Conservation (phyloP, 73 alveolate genomes). For the Breviolum minutum region DNA sequence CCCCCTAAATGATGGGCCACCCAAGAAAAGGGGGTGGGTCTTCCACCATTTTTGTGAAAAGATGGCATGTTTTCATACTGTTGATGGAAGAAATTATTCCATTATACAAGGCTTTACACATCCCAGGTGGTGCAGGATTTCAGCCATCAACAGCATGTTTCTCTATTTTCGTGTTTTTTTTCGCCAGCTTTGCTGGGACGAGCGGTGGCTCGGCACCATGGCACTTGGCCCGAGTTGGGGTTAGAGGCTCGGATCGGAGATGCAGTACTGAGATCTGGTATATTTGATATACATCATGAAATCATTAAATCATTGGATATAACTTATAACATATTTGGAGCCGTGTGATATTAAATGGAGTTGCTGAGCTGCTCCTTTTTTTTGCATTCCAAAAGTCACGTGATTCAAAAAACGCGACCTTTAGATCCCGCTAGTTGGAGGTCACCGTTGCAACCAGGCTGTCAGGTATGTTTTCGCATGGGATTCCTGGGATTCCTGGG, state of each 20-base stretch:
- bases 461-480: background rate
- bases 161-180: background rate
- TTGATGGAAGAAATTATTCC: background rate
- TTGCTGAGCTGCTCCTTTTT: background rate
- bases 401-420: background rate
- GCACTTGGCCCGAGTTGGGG: constrained; percentile 11
- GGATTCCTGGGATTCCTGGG: background rate
- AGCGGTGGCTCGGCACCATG: background rate
- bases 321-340: background rate
- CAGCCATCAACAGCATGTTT: background rate
- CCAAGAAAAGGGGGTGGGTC: background rate
- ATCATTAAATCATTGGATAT: no score
- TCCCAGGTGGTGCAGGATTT: no score
- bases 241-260: background rate
- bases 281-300: no score
- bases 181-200: background rate
- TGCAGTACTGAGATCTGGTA: background rate
- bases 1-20: background rate
- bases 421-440: no score
- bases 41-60: background rate
- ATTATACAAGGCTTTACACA: no score
- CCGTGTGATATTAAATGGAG: background rate
- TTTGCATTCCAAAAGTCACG: background rate
- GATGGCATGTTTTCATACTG: background rate
- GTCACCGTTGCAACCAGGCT: background rate